Evolutionary conservation across 139 green algal species (phyloP).

Genomic region (Cymbomonas tetramitiformis): DNA sequence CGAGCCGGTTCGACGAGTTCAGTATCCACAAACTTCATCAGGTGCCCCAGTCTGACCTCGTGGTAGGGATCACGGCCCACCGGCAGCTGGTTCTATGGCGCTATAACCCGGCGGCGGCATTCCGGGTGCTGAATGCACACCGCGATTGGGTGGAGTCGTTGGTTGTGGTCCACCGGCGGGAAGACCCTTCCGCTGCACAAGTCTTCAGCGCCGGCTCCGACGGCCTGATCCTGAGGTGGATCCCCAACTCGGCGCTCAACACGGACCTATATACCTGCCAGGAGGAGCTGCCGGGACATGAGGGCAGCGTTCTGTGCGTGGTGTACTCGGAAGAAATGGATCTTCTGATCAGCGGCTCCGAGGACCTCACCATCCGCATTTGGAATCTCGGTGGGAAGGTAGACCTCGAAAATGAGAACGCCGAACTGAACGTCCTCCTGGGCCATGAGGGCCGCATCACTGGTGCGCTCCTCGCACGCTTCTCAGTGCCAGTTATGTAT

Average conservation of each 20-base stretch:
- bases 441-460: slow-evolving; percentile 12
- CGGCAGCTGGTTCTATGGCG: slow-evolving; percentile 18
- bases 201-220: neutral
- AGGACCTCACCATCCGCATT: slow-evolving; percentile 4
- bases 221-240: slow-evolving; percentile 6
- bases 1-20: no score
- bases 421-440: neutral
- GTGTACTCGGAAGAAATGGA: slow-evolving; percentile 9
- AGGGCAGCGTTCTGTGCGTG: neutral
- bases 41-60: no score
- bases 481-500: no score
- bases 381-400: slow-evolving; percentile 7
- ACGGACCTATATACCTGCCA: slow-evolving; percentile 9
- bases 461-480: no score
- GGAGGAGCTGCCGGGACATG: slow-evolving; percentile 8
- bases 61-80: slow-evolving; percentile 3
- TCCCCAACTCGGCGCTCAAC: neutral
- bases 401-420: neutral
- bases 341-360: slow-evolving; percentile 8
- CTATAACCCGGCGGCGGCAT: slow-evolving; percentile 14
- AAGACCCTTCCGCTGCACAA: neutral
- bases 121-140: slow-evolving; percentile 3
- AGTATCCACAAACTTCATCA: no score
- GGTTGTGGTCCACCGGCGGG: neutral
- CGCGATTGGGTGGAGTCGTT: slow-evolving; percentile 9